phyloP scores from a whole-genome alignment of 1,284 basidiomycete genomes.

The Microbotryomycetes sp. region DNA sequence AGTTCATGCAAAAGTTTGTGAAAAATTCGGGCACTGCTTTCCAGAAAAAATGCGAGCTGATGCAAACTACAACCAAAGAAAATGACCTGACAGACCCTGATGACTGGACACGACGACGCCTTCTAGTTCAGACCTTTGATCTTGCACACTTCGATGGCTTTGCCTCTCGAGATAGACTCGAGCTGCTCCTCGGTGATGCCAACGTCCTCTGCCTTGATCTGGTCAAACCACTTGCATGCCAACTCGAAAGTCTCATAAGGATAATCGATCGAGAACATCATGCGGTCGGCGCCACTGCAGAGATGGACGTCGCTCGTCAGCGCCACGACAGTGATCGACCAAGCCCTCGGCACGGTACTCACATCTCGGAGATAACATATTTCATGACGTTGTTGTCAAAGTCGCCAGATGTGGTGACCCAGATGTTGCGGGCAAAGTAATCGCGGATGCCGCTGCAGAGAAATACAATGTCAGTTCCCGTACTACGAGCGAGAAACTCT shows the following conservation, averaged over 20 bases:
- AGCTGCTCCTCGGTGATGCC: slow-evolving; percentile 19
- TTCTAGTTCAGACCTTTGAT: slow-evolving; percentile 3
- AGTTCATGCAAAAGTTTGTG: too few species aligned
- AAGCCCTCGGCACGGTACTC: neutral
- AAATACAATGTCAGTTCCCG: slow-evolving; percentile 1
- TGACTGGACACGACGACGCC: neutral
- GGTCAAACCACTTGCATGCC: slow-evolving; percentile 41
- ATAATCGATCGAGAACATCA: slow-evolving; percentile 43
- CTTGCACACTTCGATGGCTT: slow-evolving; percentile 16
- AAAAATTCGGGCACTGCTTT: too few species aligned
- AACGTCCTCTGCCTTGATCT: slow-evolving; percentile 19
- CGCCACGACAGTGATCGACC: neutral
- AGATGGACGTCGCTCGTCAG: too few species aligned
- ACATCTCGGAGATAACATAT: slow-evolving; percentile 35
- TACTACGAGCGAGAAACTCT: slow-evolving; percentile 16
- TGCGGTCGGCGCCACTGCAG: slow-evolving; percentile 38
- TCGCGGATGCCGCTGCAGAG: slow-evolving; percentile 25
- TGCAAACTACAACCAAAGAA: neutral
- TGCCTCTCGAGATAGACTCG: slow-evolving; percentile 12
- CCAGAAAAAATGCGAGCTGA: too few species aligned
- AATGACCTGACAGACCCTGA: slow-evolving; percentile 3
- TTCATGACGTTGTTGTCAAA: slow-evolving; percentile 36
- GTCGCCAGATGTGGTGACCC: slow-evolving; percentile 38
- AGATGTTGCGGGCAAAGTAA: slow-evolving; percentile 39
- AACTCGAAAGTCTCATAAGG: slow-evolving; percentile 42